Evolutionary conservation across 108 stramenopile species (phyloP).

Genomic region (Nitzschia sp.): DNA sequence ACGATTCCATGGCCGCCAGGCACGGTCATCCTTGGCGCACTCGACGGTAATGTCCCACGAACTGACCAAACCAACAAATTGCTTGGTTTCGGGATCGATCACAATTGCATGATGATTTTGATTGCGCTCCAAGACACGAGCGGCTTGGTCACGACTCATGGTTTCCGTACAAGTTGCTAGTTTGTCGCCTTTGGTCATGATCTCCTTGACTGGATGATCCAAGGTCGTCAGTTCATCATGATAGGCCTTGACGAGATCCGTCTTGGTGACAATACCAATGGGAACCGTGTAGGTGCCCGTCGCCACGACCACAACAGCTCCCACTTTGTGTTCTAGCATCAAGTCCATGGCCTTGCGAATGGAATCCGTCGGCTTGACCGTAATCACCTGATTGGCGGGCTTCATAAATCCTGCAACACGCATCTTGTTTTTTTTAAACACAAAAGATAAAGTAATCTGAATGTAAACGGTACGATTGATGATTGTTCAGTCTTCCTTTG

Average conservation of each 20-base stretch:
- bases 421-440: slow-evolving; percentile 34
- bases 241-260: slow-evolving; percentile 59
- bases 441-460: too few relatives aligned
- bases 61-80: slow-evolving; percentile 48
- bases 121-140: slow-evolving; percentile 47
- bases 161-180: slow-evolving; percentile 20
- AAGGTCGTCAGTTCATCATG: slow-evolving; percentile 13
- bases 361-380: slow-evolving; percentile 44
- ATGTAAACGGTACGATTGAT: too few relatives aligned
- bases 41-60: slow-evolving; percentile 62
- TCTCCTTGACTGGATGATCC: slow-evolving; percentile 34
- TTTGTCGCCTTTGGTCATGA: slow-evolving; percentile 38
- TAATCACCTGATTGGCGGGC: slow-evolving; percentile 44
- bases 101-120: slow-evolving; percentile 60
- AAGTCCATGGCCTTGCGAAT: slow-evolving; percentile 39
- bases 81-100: slow-evolving; percentile 38
- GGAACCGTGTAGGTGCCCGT: slow-evolving; percentile 8
- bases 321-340: slow-evolving; percentile 47
- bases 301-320: slow-evolving; percentile 34
- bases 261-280: slow-evolving; percentile 59
- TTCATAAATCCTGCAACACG: slow-evolving; percentile 56
- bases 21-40: slow-evolving; percentile 54
- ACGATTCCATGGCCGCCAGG: slow-evolving; percentile 51
- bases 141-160: slow-evolving; percentile 43
- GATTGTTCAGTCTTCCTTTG: too few relatives aligned